A percentile compares a stretch with the other conserved stretches of the same genome.
These are phyloP conservation scores for Parachlorella kessleri DNA, from an alignment of 139 green algal species.

Conservation along the genomic window DNA sequence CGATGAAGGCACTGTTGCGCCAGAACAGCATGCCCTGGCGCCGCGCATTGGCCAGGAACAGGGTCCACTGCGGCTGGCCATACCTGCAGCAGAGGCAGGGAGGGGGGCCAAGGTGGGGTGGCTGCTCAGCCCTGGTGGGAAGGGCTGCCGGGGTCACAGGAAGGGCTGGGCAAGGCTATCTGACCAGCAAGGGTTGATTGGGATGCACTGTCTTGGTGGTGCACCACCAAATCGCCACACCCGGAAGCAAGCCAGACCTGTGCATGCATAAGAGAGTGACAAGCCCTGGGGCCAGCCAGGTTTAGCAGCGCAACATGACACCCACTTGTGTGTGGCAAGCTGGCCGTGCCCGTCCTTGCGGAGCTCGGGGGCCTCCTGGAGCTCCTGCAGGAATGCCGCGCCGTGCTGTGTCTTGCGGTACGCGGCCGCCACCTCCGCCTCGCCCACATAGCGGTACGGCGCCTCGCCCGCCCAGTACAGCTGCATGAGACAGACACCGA, in stretches of 20 bases:
- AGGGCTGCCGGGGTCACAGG: too few species aligned
- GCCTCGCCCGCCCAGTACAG: slow-evolving; percentile 28
- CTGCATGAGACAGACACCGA: too few species aligned
- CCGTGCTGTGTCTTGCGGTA: slow-evolving; percentile 27
- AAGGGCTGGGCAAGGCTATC: neutral
- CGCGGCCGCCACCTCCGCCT: neutral
- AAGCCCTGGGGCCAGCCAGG: neutral
- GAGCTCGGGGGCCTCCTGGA: slow-evolving; percentile 43
- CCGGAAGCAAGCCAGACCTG: too few species aligned
- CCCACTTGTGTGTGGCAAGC: slow-evolving; percentile 12
- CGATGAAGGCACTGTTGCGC: slow-evolving; percentile 19
- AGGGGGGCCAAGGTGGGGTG: too few species aligned
- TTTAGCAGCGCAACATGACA: neutral
- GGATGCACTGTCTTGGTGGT: too few species aligned
- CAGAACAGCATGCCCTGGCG: slow-evolving; percentile 12
- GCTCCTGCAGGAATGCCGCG: slow-evolving; percentile 62
- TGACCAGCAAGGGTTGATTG: neutral
- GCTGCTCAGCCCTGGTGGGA: too few species aligned
- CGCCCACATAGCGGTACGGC: slow-evolving; percentile 18
- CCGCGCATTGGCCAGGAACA: neutral
- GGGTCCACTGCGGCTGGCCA: neutral
- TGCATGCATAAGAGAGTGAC: too few species aligned
- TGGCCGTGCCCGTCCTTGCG: neutral
- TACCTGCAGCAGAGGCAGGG: too few species aligned
- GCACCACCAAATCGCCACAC: too few species aligned